phyloP scores from a whole-genome alignment of 2,329 filamentous ascomycete species.

The Biscogniauxia marginata region DNA sequence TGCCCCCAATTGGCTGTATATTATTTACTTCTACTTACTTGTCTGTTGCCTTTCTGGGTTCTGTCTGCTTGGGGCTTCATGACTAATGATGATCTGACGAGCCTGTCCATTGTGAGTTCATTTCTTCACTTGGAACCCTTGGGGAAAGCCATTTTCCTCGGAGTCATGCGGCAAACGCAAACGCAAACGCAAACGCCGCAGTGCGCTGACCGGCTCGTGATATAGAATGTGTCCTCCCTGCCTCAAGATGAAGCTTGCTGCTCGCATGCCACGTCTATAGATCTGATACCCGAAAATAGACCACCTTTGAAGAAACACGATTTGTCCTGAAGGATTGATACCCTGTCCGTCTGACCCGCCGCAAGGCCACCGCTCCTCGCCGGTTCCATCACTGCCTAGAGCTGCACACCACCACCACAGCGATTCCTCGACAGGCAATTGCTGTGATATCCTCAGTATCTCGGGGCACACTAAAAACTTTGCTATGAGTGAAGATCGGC shows the following conservation, averaged over 20 bases:
- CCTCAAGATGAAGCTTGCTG: background rate
- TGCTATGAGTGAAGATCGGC: slow-evolving; percentile 65
- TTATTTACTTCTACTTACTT: slow-evolving; percentile 8
- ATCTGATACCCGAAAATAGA: slow-evolving; percentile 21
- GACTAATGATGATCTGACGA: slow-evolving; percentile 15
- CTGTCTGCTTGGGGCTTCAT: slow-evolving; percentile 7
- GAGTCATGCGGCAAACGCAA: too few relatives aligned
- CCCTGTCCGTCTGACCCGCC: slow-evolving; percentile 4
- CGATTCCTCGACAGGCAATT: slow-evolving; percentile 1
- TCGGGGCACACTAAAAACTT: slow-evolving; percentile 23
- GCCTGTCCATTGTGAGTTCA: slow-evolving; percentile 7
- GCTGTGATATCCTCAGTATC: slow-evolving; percentile 5
- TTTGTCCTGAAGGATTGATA: slow-evolving; percentile 4
- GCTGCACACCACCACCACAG: slow-evolving; percentile 9
- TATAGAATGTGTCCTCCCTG: background rate
- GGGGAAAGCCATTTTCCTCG: too few relatives aligned
- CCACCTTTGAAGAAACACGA: slow-evolving; percentile 3
- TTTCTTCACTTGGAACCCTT: background rate
- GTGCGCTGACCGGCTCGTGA: background rate
- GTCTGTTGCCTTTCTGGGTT: background rate
- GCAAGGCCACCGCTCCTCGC: slow-evolving; percentile 1
- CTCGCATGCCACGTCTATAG: slow-evolving; percentile 9
- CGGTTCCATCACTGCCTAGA: slow-evolving; percentile 7
- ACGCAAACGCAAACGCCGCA: background rate
- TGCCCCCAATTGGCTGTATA: slow-evolving; percentile 14